Conservation (phyloP, 169 alveolate genomes). For the Plasmodium gonderi region DNA sequence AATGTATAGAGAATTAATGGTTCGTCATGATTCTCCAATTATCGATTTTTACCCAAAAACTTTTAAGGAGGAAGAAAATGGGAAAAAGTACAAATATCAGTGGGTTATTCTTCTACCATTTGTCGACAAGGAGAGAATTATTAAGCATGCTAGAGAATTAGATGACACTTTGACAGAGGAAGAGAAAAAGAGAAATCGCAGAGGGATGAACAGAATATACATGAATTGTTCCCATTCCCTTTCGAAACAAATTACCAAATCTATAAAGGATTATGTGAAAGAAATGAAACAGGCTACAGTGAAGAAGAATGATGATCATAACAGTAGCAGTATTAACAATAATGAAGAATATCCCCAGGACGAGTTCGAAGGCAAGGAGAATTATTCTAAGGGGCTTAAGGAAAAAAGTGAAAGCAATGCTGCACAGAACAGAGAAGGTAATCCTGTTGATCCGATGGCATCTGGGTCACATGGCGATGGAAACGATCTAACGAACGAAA, state of each 20-base stretch:
- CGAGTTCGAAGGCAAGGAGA: not conserved
- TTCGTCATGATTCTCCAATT: constrained; percentile 81
- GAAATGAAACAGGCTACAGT: constrained; percentile 3
- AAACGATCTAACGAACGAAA: not conserved
- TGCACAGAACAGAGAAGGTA: too few species aligned
- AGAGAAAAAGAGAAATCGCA: constrained; percentile 81
- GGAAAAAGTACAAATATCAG: constrained; percentile 87
- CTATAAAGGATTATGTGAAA: constrained; percentile 53
- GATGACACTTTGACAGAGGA: constrained; percentile 80
- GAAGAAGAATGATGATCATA: not conserved
- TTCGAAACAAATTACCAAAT: constrained; percentile 44
- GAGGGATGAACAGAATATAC: constrained; percentile 46
- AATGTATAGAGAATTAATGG: constrained; percentile 82
- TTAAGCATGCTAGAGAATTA: constrained; percentile 80
- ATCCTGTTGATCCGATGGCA: too few species aligned
- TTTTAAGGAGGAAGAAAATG: constrained; percentile 89
- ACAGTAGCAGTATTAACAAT: not conserved
- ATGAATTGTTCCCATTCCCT: constrained; percentile 29
- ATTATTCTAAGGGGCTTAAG: not conserved
- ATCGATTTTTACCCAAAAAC: constrained; percentile 85
- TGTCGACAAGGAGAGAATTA: constrained; percentile 85
- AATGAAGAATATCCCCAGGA: too few species aligned
- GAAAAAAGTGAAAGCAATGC: too few species aligned
- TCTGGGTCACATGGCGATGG: not conserved
- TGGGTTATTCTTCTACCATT: constrained; percentile 91